Evolutionary conservation across 345 rosid species (phyloP).

Genomic region (Aquilaria malaccensis): DNA sequence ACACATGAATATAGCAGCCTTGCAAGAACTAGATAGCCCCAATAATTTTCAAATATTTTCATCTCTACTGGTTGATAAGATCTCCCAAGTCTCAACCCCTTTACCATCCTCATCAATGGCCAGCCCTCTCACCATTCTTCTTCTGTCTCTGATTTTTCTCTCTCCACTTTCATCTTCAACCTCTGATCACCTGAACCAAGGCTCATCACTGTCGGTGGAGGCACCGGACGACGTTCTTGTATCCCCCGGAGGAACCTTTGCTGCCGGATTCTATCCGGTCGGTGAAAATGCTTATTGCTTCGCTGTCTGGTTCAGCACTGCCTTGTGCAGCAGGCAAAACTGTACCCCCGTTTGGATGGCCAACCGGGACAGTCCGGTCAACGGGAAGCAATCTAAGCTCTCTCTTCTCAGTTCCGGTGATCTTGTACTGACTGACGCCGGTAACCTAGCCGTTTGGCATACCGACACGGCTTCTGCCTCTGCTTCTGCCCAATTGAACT

Average conservation of each 20-base stretch:
- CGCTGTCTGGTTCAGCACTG: constrained; percentile 8
- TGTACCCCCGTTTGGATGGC: constrained; percentile 16
- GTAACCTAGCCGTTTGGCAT: constrained; percentile 11
- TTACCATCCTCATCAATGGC: too few species aligned
- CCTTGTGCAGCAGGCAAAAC: not conserved
- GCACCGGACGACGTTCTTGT: too few species aligned
- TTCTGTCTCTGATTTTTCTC: too few species aligned
- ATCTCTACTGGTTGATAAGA: too few species aligned
- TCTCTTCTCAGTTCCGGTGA: constrained; percentile 6
- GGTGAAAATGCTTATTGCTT: not conserved
- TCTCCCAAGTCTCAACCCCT: too few species aligned
- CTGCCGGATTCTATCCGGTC: too few species aligned
- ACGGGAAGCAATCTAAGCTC: constrained; percentile 7
- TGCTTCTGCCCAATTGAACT: constrained; percentile 12
- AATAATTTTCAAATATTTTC: too few species aligned
- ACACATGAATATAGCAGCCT: too few species aligned
- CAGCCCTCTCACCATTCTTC: too few species aligned
- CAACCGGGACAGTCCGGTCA: constrained; percentile 12
- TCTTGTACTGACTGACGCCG: constrained; percentile 11
- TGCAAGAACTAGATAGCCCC: too few species aligned
- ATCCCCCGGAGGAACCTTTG: too few species aligned
- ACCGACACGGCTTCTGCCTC: not conserved
- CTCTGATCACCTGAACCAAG: not conserved
- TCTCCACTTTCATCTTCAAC: not conserved
- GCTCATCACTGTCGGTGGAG: too few species aligned